Base-by-base conservation (phyloP, 2,329 filamentous ascomycete species). In the Didymella glomerata region DNA sequence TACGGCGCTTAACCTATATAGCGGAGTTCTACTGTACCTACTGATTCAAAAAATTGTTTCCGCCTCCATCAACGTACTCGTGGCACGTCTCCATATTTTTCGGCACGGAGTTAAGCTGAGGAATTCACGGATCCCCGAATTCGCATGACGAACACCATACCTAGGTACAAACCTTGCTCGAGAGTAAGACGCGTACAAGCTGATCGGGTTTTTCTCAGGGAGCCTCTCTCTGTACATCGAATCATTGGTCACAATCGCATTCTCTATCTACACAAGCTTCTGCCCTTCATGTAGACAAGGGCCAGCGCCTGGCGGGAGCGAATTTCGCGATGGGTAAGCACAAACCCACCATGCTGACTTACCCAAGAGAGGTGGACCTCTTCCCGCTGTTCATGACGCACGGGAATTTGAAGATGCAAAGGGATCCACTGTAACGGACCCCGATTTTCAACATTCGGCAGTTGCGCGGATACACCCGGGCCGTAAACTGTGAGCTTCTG, bases 91-190 rank as follows among this genome's bases (percentile, higher is more conserved):
- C 28, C 38, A 41, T 40, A 7, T 7, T 22, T 34, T 9, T 55
- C 52, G 52, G 52, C 42, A 14, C 52, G 52, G 38, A 49, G 28
- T 48, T 54, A 34, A 36, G 27, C 16, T 6, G 2, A 20, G 25
- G 45, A 24, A 9, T 20, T 30, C 22, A 20, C 5, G 2, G 22
- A 38, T 18, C 22, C 45, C 52, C 45, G 30, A 55, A 27, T 6
- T 38, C 20, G 38, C 27, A 27, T 44, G 52, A 34, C 45, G 8
- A 47, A 34, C 16, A 41, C 27, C 2, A 28, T 52, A 36, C 8
- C 7, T 11, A 28, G 6, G 25, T 34, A 9, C 14, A 32, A 14
- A 32, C 22, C 16, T 45, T 13, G 8, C 14, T 27, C 20, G 7
- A 11, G 22, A 44, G 41, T 27, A n/a, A 27, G 14, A 40, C 38